phyloP scores from a whole-genome alignment of 805 yeast genomes.

The Candida nanaspora region DNA sequence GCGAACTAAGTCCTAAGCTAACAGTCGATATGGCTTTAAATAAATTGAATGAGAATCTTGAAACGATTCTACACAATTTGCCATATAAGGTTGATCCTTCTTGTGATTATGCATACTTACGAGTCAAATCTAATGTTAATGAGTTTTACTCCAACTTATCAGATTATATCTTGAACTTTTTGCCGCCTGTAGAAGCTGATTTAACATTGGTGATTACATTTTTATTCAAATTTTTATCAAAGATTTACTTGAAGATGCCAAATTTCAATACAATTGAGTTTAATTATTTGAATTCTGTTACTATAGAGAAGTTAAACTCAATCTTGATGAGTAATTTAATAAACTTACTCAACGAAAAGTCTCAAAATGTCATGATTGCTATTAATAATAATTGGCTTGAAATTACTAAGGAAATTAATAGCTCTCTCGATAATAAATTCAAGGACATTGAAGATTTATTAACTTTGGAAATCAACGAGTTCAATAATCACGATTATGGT shows the following conservation, averaged over 20 bases:
- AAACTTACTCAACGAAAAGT: conserved; percentile 22
- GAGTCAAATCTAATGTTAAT: conserved; percentile 60
- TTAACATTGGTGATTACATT: conserved; percentile 50
- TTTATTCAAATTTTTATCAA: conserved; percentile 50
- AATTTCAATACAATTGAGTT: conserved; percentile 52
- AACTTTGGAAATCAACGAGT: background rate
- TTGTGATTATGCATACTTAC: conserved; percentile 68
- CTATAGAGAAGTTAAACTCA: conserved; percentile 25
- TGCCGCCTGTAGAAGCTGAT: conserved; percentile 63
- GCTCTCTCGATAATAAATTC: conserved; percentile 22
- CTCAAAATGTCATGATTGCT: conserved; percentile 24
- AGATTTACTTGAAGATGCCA: conserved; percentile 57
- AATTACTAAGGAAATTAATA: conserved; percentile 21
- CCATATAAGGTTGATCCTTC: conserved; percentile 73
- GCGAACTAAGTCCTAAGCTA: conserved; percentile 50
- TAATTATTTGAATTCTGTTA: conserved; percentile 33
- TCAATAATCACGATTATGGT: background rate
- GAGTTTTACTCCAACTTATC: conserved; percentile 67
- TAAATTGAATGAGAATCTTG: conserved; percentile 39
- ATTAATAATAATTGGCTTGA: conserved; percentile 26
- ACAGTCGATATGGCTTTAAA: conserved; percentile 44
- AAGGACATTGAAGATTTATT: conserved; percentile 16
- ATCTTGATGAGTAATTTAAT: conserved; percentile 19
- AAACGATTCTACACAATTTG: conserved; percentile 38
- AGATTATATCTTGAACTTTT: conserved; percentile 64